These are phyloP conservation scores for Athelia psychrophila DNA, from an alignment of 1,284 basidiomycete species.

Conservation along the genomic window DNA sequence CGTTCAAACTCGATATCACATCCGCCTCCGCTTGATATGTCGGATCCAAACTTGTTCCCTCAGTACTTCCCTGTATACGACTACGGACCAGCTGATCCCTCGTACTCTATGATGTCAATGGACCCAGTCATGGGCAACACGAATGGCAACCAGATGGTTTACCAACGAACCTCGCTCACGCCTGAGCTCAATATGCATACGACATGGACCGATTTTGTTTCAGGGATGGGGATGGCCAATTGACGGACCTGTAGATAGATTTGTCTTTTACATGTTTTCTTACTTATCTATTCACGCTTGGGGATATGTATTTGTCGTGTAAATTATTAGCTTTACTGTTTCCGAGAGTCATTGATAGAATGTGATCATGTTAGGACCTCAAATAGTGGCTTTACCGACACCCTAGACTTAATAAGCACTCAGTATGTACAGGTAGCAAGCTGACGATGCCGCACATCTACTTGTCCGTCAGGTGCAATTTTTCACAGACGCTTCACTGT, in stretches of 20 bases:
- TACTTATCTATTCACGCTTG: too few species aligned
- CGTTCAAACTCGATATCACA: conserved; percentile 18
- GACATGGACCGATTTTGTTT: conserved; percentile 62
- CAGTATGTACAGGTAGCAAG: too few species aligned
- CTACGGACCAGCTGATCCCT: conserved; percentile 43
- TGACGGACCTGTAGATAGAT: not conserved
- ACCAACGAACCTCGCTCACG: conserved; percentile 40
- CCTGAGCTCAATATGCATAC: conserved; percentile 57
- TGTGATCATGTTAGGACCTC: too few species aligned
- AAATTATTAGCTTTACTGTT: not conserved
- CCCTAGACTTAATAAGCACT: too few species aligned
- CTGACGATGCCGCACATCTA: too few species aligned
- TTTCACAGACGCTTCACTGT: too few species aligned
- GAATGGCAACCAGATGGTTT: conserved; percentile 32
- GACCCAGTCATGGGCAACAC: not conserved
- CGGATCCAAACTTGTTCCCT: conserved; percentile 43
- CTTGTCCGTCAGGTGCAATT: too few species aligned
- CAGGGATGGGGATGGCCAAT: conserved; percentile 2
- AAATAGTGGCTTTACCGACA: too few species aligned
- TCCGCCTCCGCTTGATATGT: conserved; percentile 23
- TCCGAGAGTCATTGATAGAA: too few species aligned
- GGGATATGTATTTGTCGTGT: not conserved
- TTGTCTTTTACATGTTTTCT: too few species aligned
- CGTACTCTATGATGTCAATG: not conserved
- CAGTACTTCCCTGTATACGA: conserved; percentile 78